Evolutionary conservation across 2,329 filamentous ascomycete species (phyloP), one percentile per base, ranked within the genome.

Genomic region (Colletotrichum falcatum): DNA sequence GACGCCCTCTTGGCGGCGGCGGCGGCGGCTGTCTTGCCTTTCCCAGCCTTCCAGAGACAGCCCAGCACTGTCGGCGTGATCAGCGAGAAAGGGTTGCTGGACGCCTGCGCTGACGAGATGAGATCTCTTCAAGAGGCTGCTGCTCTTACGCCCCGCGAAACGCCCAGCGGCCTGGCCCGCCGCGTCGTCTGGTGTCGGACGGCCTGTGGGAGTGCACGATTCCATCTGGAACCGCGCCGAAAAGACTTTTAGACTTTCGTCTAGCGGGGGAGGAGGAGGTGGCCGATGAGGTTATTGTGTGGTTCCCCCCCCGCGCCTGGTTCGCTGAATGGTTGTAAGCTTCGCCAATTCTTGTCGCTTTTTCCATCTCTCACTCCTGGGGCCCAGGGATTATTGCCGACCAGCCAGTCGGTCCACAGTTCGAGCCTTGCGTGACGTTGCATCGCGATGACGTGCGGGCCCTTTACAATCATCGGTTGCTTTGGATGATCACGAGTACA

Each of bases 1-100:
- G 64, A 70, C 64, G 64, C 51, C n/a, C 64, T 66, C 66, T 70
- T 70, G 67, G 67, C 67, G 58, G 26, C 8, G 67, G 67, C 67
- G 58, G 26, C 8, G 42, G 33, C 51, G 42, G 16, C 33, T 42
- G 26, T 37, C 39, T 70, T 23, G 39, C 37, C 20, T 39, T 39
- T 23, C 58, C 51, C 33, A 28, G 58, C 64, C 64, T 62, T 58
- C 53, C 56, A 39, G 5, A 12, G 51, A 37, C 51, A 39, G 37
- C 35, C 23, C 37, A 18, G n/a, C 49, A 56, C 28, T 33, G 12
- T 23, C 14, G 33, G 37, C 44, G 30, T 11, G 20, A 12, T 7
- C 20, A 54, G 8, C 6, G 54, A 14, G 30, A 42, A 26, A 35
- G 33, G 14, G 3, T 18, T 70, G 61, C 49, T 61, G 63, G 49